Conservation (phyloP, 176 grass and related monocot genomes). For the Thinopyrum elongatum region DNA sequence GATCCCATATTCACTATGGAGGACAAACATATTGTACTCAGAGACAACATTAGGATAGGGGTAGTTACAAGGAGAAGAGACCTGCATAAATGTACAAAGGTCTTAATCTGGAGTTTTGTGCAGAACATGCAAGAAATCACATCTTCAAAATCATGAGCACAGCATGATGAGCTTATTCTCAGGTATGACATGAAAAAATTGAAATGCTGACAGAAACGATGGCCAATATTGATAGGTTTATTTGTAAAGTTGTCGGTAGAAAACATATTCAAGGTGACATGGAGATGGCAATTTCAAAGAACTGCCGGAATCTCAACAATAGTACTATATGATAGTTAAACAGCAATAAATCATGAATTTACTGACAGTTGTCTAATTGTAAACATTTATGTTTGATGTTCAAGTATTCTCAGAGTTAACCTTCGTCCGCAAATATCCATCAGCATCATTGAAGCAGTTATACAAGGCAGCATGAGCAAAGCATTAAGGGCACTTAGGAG, state of each 20-base stretch:
- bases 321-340: slow-evolving; percentile 4
- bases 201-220: background rate
- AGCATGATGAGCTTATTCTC: background rate
- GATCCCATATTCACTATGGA: slow-evolving; percentile 48
- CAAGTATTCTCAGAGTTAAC: slow-evolving; percentile 26
- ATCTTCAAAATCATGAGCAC: slow-evolving; percentile 16
- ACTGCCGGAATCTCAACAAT: background rate
- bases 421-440: slow-evolving; percentile 89
- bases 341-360: background rate
- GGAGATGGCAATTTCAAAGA: slow-evolving; percentile 5
- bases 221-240: background rate
- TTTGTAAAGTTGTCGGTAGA: background rate
- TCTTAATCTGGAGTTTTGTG: background rate
- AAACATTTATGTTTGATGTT: slow-evolving; percentile 1
- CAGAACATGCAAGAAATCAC: background rate
- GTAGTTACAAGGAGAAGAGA: slow-evolving; percentile 66
- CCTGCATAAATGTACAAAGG: slow-evolving; percentile 51
- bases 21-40: slow-evolving; percentile 53
- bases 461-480: slow-evolving; percentile 81
- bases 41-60: slow-evolving; percentile 53
- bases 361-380: background rate
- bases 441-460: slow-evolving; percentile 77
- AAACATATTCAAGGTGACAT: slow-evolving; percentile 1
- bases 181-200: background rate
- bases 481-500: slow-evolving; percentile 73